A percentile compares a stretch with the other conserved stretches of the same genome.
These are phyloP conservation scores for Sisymbrium irio DNA, from an alignment of 345 rosid genomes.

Conservation along the genomic window DNA sequence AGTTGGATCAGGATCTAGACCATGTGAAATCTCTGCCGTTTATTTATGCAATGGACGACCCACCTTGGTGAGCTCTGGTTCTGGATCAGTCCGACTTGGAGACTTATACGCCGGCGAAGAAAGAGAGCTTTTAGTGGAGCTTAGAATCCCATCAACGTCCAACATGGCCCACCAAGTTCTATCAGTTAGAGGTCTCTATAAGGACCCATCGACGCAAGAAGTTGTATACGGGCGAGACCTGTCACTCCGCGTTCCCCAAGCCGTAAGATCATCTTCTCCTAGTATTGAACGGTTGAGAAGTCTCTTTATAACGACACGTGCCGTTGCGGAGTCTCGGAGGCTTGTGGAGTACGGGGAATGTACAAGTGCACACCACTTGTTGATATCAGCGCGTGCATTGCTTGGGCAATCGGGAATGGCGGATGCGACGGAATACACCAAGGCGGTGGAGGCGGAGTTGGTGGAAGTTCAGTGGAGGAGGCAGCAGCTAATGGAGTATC, in stretches of 20 bases:
- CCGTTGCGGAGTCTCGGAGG: conserved; percentile 76
- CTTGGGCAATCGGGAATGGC: conserved; percentile 44
- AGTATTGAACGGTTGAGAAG: conserved; percentile 54
- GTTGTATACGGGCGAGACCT: conserved; percentile 53
- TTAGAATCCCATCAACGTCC: conserved; percentile 44
- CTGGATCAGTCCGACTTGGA: conserved; percentile 60
- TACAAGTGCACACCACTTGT: conserved; percentile 60
- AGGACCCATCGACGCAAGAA: conserved; percentile 59
- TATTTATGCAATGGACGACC: conserved; percentile 58
- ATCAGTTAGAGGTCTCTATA: conserved; percentile 58
- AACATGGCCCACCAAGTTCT: conserved; percentile 45
- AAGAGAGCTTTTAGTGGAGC: conserved; percentile 68
- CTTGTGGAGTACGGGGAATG: conserved; percentile 53
- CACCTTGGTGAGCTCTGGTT: conserved; percentile 41
- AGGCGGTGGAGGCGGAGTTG: conserved; percentile 58
- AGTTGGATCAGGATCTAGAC: conserved; percentile 54
- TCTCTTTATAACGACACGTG: conserved; percentile 60
- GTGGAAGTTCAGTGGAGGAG: conserved; percentile 62
- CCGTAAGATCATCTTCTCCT: conserved; percentile 48
- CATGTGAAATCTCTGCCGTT: conserved; percentile 72
- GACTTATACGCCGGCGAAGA: conserved; percentile 82
- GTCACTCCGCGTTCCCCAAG: conserved; percentile 43
- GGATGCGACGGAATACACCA: conserved; percentile 41
- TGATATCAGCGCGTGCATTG: conserved; percentile 71
- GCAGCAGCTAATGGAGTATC: conserved; percentile 38